Conservation (phyloP, 768 basidiomycete genomes). For the Boletus rubropictus region DNA sequence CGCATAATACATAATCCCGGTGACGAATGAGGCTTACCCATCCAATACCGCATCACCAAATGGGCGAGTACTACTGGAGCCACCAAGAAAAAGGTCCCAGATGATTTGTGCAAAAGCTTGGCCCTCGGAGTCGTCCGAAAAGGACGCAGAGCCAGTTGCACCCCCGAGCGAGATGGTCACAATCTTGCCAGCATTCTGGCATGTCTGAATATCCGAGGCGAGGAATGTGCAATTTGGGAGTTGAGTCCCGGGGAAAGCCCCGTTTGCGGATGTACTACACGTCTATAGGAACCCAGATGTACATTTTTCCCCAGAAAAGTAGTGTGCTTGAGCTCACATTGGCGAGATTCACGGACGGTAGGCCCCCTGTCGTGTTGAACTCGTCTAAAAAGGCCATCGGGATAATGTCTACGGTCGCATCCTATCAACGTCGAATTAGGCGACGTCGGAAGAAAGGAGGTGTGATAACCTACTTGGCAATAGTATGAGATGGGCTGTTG, state of each 20-base stretch:
- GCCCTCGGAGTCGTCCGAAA: conserved; percentile 54
- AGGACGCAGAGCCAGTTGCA: conserved; percentile 57
- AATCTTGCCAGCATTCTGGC: conserved; percentile 60
- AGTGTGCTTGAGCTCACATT: conserved; percentile 36
- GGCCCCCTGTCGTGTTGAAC: conserved; percentile 52
- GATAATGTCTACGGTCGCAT: conserved; percentile 49
- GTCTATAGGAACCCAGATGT: conserved; percentile 33
- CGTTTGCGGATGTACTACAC: conserved; percentile 53
- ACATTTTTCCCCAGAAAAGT: background rate
- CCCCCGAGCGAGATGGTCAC: conserved; percentile 60
- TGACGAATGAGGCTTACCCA: conserved; percentile 39
- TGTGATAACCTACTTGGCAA: conserved; percentile 19
- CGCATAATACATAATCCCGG: background rate
- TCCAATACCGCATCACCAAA: conserved; percentile 70
- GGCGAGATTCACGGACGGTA: conserved; percentile 56
- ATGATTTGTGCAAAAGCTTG: conserved; percentile 56
- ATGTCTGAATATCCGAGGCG: conserved; percentile 55
- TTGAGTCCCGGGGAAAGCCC: conserved; percentile 54
- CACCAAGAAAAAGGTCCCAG: conserved; percentile 67
- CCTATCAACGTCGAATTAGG: conserved; percentile 28
- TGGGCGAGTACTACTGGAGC: conserved; percentile 55
- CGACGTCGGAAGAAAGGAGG: background rate
- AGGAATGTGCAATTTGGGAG: conserved; percentile 60
- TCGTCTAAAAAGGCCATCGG: conserved; percentile 58
- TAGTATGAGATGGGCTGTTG: conserved; percentile 32